Base-by-base conservation (phyloP, 768 basidiomycete genomes). In the Macrocybe gigantea region DNA sequence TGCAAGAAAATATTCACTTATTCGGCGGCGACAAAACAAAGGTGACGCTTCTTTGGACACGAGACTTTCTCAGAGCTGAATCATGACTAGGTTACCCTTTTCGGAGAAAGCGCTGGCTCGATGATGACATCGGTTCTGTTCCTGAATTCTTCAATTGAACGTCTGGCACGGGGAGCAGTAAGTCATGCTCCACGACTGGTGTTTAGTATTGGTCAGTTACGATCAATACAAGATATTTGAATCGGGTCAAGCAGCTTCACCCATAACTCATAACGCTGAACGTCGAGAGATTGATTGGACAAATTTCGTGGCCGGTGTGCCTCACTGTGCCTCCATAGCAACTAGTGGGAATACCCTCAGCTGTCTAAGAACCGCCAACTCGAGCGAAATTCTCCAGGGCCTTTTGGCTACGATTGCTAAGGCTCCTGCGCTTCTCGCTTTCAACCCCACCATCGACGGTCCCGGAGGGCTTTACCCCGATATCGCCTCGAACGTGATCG, bases 1-100 rank as follows among this genome's bases (percentile, higher is more conserved):
- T 83, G 0, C 75, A 82, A 47, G 53, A 66, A 35, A 74, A 84
- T 52, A 80, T 83, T 44, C 64, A 56, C 33, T 56, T 63, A 0
- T 84, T 83, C 54, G 80, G 81, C 4, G 83, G 82, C n/a, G 78
- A 75, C 54, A 65, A 65, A n/a, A 55, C n/a, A 8, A 70, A 73
- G 62, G 73, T 72, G 6, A 5, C 9, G 12, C 5, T n/a, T n/a
- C 7, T 5, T 12, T 7, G 10, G 32, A 31, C 13, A 8, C 43
- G 9, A 35, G 7, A 5, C 4, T 35, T 48, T 33, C n/a, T 35
- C 5, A n/a, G 35, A 6, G 35, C 50, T 15, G 8, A 34, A 1
- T 44, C 2, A 37, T 43, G 11, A 10, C 12, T 42, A 72, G 65
- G 72, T 78, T 1, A 77, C 73, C 0, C 59, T 70, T 5, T 70